Percentiles rank a stretch among this genome's conserved stretches.
Conservation (phyloP, 306 rosid genomes). For the Vigna radiata region DNA sequence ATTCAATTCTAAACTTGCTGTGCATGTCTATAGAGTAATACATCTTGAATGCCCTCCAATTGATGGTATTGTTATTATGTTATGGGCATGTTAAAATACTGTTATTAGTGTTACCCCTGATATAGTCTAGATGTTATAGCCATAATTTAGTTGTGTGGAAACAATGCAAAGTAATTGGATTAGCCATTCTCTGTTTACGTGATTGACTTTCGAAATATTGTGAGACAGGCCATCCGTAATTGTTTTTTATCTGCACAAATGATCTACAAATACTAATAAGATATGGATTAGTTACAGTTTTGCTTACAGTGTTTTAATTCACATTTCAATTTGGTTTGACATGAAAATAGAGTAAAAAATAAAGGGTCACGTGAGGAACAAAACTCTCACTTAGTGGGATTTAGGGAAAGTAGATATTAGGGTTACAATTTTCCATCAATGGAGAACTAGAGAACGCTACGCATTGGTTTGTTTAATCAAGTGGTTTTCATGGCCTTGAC, state of each 20-base stretch:
- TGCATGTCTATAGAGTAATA: slow-evolving; percentile 26
- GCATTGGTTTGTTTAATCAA: too few species aligned
- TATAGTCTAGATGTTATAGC: slow-evolving; percentile 1
- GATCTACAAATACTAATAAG: not conserved
- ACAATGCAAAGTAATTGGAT: not conserved
- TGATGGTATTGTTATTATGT: not conserved
- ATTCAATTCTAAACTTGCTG: slow-evolving; percentile 18
- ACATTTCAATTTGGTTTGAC: not conserved
- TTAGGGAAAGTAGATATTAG: not conserved
- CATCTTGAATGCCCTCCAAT: slow-evolving; percentile 8
- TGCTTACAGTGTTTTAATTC: slow-evolving; percentile 7
- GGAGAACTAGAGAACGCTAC: too few species aligned
- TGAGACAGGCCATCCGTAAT: not conserved
- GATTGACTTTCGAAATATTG: not conserved
- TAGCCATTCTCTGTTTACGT: slow-evolving; percentile 24
- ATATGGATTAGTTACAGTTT: slow-evolving; percentile 12
- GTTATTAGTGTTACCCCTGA: not conserved
- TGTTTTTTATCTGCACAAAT: slow-evolving; percentile 13
- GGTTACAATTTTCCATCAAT: too few species aligned
- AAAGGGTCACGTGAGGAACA: not conserved
- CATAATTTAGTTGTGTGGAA: slow-evolving; percentile 24
- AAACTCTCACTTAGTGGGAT: not conserved
- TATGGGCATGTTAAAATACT: not conserved
- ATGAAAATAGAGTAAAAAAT: not conserved
- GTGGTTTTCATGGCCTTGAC: too few species aligned